These are phyloP conservation scores for Vitis cinerea DNA, from an alignment of 164 flowering plant genomes.

Conservation along the genomic window DNA sequence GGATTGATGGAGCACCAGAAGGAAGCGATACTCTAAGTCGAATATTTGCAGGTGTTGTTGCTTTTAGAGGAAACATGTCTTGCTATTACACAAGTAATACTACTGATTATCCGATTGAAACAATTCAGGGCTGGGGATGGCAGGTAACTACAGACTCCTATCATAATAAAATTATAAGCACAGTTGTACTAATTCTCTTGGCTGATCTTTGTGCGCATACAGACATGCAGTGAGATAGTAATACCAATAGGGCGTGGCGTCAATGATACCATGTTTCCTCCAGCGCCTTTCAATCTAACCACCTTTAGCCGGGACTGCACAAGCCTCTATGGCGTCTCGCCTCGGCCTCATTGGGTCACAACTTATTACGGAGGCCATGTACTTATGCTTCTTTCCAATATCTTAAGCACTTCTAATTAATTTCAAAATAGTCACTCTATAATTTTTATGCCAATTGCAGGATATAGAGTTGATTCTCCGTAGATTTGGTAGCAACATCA, in stretches of 20 bases:
- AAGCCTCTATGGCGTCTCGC: constrained; percentile 38
- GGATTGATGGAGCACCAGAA: constrained; percentile 17
- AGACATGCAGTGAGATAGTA: constrained; percentile 68
- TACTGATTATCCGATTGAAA: constrained; percentile 13
- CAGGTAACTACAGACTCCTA: constrained; percentile 28
- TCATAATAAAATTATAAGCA: no score
- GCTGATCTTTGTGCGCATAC: background rate
- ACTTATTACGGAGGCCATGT: constrained; percentile 71
- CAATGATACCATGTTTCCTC: constrained; percentile 52
- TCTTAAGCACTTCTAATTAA: no score
- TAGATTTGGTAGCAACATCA: constrained; percentile 71
- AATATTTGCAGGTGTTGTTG: constrained; percentile 28
- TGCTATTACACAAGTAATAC: constrained; percentile 28
- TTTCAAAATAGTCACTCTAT: background rate
- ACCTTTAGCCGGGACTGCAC: constrained; percentile 27
- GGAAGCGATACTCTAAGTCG: constrained; percentile 19
- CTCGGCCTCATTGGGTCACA: constrained; percentile 67
- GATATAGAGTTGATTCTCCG: constrained; percentile 45
- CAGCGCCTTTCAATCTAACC: constrained; percentile 31
- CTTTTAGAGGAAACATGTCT: constrained; percentile 16
- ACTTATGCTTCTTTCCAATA: constrained; percentile 6
- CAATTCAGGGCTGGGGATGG: constrained; percentile 34
- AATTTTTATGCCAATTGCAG: constrained; percentile 25
- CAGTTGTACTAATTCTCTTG: background rate
- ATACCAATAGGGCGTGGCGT: constrained; percentile 46